Conservation (phyloP, 2,329 filamentous ascomycete species). For the Apiospora sp. region DNA sequence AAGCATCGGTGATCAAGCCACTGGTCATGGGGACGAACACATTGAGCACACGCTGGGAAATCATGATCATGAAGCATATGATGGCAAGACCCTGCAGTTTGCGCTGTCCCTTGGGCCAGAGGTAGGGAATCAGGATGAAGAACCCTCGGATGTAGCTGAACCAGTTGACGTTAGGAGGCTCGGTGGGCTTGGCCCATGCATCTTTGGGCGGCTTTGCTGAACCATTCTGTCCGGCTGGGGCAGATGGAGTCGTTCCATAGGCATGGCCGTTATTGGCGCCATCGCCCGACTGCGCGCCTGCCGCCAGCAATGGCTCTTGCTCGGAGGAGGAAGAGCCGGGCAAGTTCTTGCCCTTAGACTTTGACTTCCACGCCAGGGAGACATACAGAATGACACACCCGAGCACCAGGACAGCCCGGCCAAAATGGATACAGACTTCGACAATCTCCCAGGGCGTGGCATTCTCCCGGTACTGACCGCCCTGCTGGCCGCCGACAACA, state of each 20-base stretch:
- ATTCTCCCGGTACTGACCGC: slow-evolving; percentile 31
- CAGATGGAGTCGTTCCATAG: slow-evolving; percentile 26
- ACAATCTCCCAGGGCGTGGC: slow-evolving; percentile 40
- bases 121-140: slow-evolving; percentile 52
- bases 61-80: slow-evolving; percentile 49
- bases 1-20: slow-evolving; percentile 48
- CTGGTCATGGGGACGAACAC: slow-evolving; percentile 53
- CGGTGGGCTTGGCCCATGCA: slow-evolving; percentile 39
- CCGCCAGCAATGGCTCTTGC: slow-evolving; percentile 21
- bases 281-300: background rate
- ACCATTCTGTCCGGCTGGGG: slow-evolving; percentile 33
- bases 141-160: slow-evolving; percentile 56
- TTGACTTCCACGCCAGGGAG: background rate
- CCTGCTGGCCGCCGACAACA: slow-evolving; percentile 38
- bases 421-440: slow-evolving; percentile 40
- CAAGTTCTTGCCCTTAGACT: background rate
- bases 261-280: background rate
- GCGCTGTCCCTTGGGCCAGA: slow-evolving; percentile 54
- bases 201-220: slow-evolving; percentile 31
- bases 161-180: slow-evolving; percentile 44
- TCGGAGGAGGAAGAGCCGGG: background rate
- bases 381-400: slow-evolving; percentile 4
- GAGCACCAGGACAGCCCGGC: slow-evolving; percentile 32
- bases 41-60: slow-evolving; percentile 53
- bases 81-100: slow-evolving; percentile 51